Evolutionary conservation across 495 filamentous ascomycete species (phyloP), one percentile per base, ranked within the genome.

Genomic region (Penicillium maclennaniae): DNA sequence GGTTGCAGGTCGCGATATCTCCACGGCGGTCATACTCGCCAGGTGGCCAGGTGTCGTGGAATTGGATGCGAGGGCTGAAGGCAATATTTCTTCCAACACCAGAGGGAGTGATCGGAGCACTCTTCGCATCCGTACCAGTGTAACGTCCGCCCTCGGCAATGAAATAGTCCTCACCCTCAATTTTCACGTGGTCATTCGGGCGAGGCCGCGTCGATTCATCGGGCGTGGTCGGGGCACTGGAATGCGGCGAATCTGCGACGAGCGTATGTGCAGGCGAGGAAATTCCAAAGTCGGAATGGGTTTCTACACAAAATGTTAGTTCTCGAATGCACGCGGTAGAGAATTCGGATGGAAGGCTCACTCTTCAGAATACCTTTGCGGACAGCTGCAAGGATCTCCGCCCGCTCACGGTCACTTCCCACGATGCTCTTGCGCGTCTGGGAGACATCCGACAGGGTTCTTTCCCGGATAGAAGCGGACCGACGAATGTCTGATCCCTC

Each of bases 1-100:
- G 88, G 67, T 99, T 99, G 81, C 93, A 99, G 7, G 93, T 99
- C 23, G 93, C 91, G 68, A 97, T 88, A 12, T 99, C 93, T 43
- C 93, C 95, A 36, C 95, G 85, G 43, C 93, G 86, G 64, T 99
- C 93, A 65, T 99, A 99, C 72, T 99, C 93, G 52, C 85, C 85
- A 60, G 84, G 88, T 6, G 92, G 89, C 92, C 93, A 97, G 15
- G 89, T 97, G 62, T 99, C 93, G 64, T 96, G 85, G 65, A 95
- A 97, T 51, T 93, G 84, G 46, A 97, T 91, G 21, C 92, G 83
- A 51, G 93, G 92, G 66, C 87, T 97, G 69, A 97, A 99, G 31
- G 83, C 87, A 48, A 96, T 92, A 67, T 84, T 88, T 53, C 88
- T 85, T 53, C 83, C 82, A 27, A 70, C 69, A n/a, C 81, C 73